Evolutionary conservation across 1,139 yeast species (phyloP), one percentile per base, ranked within the genome.

Genomic region (Hansenula lynferdii): DNA sequence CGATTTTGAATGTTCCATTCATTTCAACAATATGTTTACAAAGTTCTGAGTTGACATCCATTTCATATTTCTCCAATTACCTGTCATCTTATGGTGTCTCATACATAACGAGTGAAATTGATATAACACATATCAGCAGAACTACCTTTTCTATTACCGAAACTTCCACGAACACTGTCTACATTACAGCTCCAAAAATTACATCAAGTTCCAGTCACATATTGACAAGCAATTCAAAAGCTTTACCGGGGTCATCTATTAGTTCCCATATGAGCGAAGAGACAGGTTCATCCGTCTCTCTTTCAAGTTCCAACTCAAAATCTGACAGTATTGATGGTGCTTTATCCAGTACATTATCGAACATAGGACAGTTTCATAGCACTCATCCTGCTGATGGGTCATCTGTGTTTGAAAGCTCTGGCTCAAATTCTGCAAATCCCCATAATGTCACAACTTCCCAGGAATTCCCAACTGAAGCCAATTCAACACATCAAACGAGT

Each of bases 111-210:
- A 42, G 40, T 15, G 45, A 42, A 15, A 34, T 50, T 17, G 40
- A 46, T 18, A 38, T 50, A n/a, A 49, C 53, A 3, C 47, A 44
- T 36, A 45, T 49, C 30, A 47, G 50, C 31, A 50, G 48, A 5
- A 36, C 37, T 20, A 48, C 51, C 1, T 14, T 41, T 26, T 34
- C 39, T 29, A 37, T 45, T 21, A 49, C 52, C 9, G 47, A 42
- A 24, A 48, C 55, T 1, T 39, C 45, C 6, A 51, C 55, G 4
- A 44, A 45, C 17, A 40, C 50, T 20, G 41, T 49, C 19, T 31
- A 34, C 15, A 41, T 50, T 8, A 45, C 37, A 24, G 24, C 34
- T 22, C 6, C 17, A 14, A 18, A 7, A 12, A 8, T 23, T 9
- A 19, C 31, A 19, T 15, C 18, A 19, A 11, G 2, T 19, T 12